Percentiles rank a stretch among this genome's conserved stretches.
Evolutionary conservation across 1,284 basidiomycete genomes (phyloP).

Genomic region (Cutaneotrichosporon daszewskae): DNA sequence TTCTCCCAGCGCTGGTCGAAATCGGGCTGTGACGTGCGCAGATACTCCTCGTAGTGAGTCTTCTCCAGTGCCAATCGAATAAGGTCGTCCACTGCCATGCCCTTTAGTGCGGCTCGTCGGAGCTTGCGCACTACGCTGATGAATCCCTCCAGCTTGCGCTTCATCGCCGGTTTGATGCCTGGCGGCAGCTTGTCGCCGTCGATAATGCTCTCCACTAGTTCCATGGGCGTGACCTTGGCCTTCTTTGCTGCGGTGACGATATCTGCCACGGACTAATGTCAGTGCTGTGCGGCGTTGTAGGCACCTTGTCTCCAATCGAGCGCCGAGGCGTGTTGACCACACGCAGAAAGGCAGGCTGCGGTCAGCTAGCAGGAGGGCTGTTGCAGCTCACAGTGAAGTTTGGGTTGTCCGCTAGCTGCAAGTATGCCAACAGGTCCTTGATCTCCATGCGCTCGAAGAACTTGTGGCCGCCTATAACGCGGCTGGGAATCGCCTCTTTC

Average conservation of each 20-base stretch:
- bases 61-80: slow-evolving; percentile 59
- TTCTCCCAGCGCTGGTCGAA: slow-evolving; percentile 78
- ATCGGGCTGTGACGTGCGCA: slow-evolving; percentile 66
- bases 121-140: slow-evolving; percentile 57
- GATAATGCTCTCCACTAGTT: slow-evolving; percentile 59
- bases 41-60: slow-evolving; percentile 63
- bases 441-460: slow-evolving; percentile 84
- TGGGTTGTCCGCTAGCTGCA: slow-evolving; percentile 79
- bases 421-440: slow-evolving; percentile 81
- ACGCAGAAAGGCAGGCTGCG: slow-evolving; percentile 64
- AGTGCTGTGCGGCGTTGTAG: background rate
- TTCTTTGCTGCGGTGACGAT: slow-evolving; percentile 56
- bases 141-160: slow-evolving; percentile 59
- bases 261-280: slow-evolving; percentile 57
- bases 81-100: slow-evolving; percentile 60
- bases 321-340: slow-evolving; percentile 70
- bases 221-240: slow-evolving; percentile 57
- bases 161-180: slow-evolving; percentile 63
- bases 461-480: slow-evolving; percentile 73
- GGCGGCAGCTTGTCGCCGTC: slow-evolving; percentile 53
- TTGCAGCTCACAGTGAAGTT: slow-evolving; percentile 52
- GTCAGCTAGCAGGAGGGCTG: background rate
- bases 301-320: slow-evolving; percentile 75
- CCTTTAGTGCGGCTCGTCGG: slow-evolving; percentile 56
- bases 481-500: slow-evolving; percentile 67